A percentile compares a stretch with the other conserved stretches of the same genome.
These are phyloP conservation scores for Alternaria sp. DNA, from an alignment of 2,329 filamentous ascomycete genomes.

Conservation along the genomic window DNA sequence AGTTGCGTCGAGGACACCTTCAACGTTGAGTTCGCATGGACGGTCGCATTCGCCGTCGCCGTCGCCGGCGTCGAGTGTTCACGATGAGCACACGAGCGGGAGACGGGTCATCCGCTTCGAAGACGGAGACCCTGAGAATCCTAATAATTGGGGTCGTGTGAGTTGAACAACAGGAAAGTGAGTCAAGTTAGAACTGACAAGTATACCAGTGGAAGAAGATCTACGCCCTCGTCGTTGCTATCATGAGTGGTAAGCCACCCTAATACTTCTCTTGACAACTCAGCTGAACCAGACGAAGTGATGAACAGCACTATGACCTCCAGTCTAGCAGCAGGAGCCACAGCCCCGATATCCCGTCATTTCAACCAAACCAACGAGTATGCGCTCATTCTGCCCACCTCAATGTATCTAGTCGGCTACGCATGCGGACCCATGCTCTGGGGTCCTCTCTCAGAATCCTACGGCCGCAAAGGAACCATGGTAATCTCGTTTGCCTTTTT, in stretches of 20 bases:
- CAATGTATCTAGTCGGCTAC: slow-evolving; percentile 59
- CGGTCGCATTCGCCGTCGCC: slow-evolving; percentile 16
- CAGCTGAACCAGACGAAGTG: slow-evolving; percentile 21
- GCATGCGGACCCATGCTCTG: slow-evolving; percentile 53
- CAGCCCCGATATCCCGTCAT: slow-evolving; percentile 62
- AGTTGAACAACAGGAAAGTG: neutral
- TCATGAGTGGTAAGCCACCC: slow-evolving; percentile 57
- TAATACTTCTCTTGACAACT: neutral
- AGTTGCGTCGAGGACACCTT: slow-evolving; percentile 12
- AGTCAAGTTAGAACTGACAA: neutral
- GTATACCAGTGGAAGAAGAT: slow-evolving; percentile 60
- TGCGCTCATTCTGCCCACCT: slow-evolving; percentile 56
- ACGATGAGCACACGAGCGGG: slow-evolving; percentile 1
- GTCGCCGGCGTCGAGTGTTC: slow-evolving; percentile 7
- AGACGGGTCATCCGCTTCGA: slow-evolving; percentile 48
- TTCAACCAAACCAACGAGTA: slow-evolving; percentile 60
- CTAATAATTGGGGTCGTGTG: slow-evolving; percentile 52
- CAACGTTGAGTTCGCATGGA: slow-evolving; percentile 9
- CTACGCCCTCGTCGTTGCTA: slow-evolving; percentile 61
- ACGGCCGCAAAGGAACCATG: slow-evolving; percentile 56
- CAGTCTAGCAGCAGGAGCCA: slow-evolving; percentile 66
- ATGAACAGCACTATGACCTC: slow-evolving; percentile 73
- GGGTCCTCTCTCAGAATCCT: slow-evolving; percentile 53
- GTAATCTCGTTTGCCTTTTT: slow-evolving; percentile 58
- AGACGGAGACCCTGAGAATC: slow-evolving; percentile 49